phyloP scores from a whole-genome alignment of 495 filamentous ascomycete species.

The Penicillium cataractarum region DNA sequence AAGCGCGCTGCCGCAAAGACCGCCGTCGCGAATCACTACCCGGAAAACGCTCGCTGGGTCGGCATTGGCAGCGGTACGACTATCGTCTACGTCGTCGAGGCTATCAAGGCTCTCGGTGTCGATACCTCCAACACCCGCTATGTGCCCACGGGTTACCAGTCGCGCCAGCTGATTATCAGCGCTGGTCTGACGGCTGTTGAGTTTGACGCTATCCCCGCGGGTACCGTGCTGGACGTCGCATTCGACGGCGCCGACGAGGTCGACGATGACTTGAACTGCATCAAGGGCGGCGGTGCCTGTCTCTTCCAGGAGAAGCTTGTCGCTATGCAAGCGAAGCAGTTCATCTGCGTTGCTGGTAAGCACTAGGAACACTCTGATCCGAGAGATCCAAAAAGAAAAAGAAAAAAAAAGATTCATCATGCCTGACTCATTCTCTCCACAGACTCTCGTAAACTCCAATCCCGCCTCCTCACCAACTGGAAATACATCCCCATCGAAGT shows the following conservation, averaged over 20 bases:
- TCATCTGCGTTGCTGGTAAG: slow-evolving; percentile 88
- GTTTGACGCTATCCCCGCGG: slow-evolving; percentile 69
- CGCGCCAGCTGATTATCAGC: slow-evolving; percentile 74
- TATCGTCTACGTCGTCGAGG: slow-evolving; percentile 93
- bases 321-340: slow-evolving; percentile 79
- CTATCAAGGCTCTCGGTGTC: slow-evolving; percentile 73
- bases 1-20: slow-evolving; percentile 82
- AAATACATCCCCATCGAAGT: slow-evolving; percentile 91
- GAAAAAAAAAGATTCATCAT: no score
- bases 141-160: slow-evolving; percentile 91
- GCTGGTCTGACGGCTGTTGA: slow-evolving; percentile 76
- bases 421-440: no score
- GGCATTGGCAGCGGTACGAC: slow-evolving; percentile 95
- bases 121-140: slow-evolving; percentile 70
- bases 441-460: slow-evolving; percentile 87
- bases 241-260: slow-evolving; percentile 98
- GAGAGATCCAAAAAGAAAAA: no score
- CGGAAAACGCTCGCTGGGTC: slow-evolving; percentile 68
- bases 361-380: no score
- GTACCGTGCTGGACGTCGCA: slow-evolving; percentile 71
- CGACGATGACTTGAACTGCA: slow-evolving; percentile 91
- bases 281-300: slow-evolving; percentile 96
- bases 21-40: slow-evolving; percentile 86
- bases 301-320: slow-evolving; percentile 98
- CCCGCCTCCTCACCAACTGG: slow-evolving; percentile 78